Evolutionary conservation across 2,329 filamentous ascomycete species (phyloP).

Genomic region (Botryosphaeria agaves): DNA sequence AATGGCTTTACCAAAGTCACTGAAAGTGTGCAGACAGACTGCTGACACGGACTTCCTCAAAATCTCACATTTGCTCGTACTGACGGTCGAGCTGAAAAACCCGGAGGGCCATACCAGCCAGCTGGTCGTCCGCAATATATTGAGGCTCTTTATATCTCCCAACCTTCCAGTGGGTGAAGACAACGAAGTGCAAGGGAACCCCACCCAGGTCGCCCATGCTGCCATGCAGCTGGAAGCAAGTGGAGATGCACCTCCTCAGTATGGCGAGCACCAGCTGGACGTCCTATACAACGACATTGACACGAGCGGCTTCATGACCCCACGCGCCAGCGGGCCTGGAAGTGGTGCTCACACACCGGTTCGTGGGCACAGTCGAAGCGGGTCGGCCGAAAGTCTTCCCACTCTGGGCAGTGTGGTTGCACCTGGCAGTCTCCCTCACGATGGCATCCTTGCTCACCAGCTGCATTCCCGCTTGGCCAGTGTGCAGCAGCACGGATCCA

Average conservation of each 20-base stretch:
- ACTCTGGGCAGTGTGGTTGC: conserved; percentile 34
- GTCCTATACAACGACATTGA: conserved; percentile 82
- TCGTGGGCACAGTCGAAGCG: conserved; percentile 49
- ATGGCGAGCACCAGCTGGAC: conserved; percentile 79
- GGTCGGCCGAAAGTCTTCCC: conserved; percentile 66
- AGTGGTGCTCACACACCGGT: conserved; percentile 58
- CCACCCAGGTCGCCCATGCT: conserved; percentile 21
- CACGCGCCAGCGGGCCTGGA: conserved; percentile 44
- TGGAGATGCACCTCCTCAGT: conserved; percentile 67
- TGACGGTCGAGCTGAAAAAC: conserved; percentile 82
- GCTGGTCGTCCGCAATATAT: conserved; percentile 27
- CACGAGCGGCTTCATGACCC: conserved; percentile 62
- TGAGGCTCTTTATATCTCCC: conserved; percentile 90
- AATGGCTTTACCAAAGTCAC: conserved; percentile 57
- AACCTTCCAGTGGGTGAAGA: conserved; percentile 79
- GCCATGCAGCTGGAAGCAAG: conserved; percentile 16
- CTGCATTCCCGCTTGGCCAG: conserved; percentile 52
- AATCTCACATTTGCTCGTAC: conserved; percentile 78
- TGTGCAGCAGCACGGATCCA: conserved; percentile 26
- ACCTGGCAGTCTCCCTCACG: conserved; percentile 36
- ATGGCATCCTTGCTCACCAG: conserved; percentile 35
- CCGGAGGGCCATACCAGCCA: conserved; percentile 91
- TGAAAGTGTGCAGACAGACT: conserved; percentile 77
- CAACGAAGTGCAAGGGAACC: conserved; percentile 53
- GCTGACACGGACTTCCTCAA: conserved; percentile 81